Evolutionary conservation across 495 filamentous ascomycete genomes (phyloP).

Genomic region (Daldinia bambusicola): DNA sequence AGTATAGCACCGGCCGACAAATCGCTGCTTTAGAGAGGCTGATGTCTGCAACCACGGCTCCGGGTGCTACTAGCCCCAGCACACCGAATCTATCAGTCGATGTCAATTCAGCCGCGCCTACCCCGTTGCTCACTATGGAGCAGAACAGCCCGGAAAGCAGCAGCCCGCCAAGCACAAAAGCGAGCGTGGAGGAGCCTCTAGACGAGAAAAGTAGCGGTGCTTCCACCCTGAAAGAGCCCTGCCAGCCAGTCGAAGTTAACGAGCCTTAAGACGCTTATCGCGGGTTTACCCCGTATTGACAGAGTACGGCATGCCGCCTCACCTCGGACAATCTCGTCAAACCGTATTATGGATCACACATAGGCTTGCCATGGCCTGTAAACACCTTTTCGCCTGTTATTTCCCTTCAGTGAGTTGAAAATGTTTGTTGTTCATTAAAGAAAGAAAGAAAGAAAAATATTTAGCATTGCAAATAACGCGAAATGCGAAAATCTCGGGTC

Average conservation of each 20-base stretch:
- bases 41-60: conserved; percentile 53
- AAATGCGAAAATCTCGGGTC: conserved; percentile 15
- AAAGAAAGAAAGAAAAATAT: not conserved
- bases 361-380: not conserved
- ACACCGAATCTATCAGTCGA: conserved; percentile 58
- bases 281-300: not conserved
- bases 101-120: conserved; percentile 63
- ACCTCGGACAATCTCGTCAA: not conserved
- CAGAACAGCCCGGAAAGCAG: conserved; percentile 73
- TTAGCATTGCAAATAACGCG: conserved; percentile 35
- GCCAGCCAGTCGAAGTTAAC: conserved; percentile 23
- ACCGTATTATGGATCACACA: not conserved
- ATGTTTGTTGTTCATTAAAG: conserved; percentile 19
- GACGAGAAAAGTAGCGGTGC: conserved; percentile 35
- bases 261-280: conserved; percentile 14
- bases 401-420: conserved; percentile 19
- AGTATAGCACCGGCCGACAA: conserved; percentile 80
- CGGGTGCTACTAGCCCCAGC: conserved; percentile 31
- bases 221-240: conserved; percentile 15
- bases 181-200: conserved; percentile 58
- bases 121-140: conserved; percentile 68
- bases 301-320: not conserved
- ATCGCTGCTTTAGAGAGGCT: conserved; percentile 75
- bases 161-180: conserved; percentile 68
- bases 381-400: conserved; percentile 7